Evolutionary conservation across 2,329 filamentous ascomycete species (phyloP).

Genomic region (Talaromyces sp.): DNA sequence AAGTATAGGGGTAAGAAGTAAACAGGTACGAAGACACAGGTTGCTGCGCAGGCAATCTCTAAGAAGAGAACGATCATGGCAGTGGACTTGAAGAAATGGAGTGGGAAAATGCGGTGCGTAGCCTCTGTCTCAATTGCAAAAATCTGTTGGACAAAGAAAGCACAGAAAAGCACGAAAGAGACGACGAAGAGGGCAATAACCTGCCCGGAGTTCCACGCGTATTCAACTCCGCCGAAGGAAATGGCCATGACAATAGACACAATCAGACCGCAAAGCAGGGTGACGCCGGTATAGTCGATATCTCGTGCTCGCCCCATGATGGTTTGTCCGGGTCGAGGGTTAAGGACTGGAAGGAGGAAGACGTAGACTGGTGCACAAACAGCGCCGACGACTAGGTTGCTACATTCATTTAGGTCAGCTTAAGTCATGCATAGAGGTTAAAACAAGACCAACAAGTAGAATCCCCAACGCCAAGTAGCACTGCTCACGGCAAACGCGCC

Average conservation of each 20-base stretch:
- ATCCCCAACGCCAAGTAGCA: not conserved
- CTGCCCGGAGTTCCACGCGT: slow-evolving; percentile 44
- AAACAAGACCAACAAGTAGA: not conserved
- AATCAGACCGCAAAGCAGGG: too few relatives aligned
- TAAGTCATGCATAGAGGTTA: too few relatives aligned
- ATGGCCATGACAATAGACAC: slow-evolving; percentile 44
- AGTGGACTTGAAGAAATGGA: not conserved
- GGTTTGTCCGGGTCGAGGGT: too few relatives aligned
- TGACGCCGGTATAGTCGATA: too few relatives aligned
- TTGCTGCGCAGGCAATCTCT: not conserved
- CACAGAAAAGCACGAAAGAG: slow-evolving; percentile 40
- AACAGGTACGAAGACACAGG: not conserved
- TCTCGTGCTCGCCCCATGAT: too few relatives aligned
- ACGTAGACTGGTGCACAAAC: not conserved
- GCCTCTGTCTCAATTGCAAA: not conserved
- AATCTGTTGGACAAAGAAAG: slow-evolving; percentile 47
- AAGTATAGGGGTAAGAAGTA: not conserved
- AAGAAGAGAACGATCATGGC: not conserved
- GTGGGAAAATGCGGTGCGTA: not conserved
- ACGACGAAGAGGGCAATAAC: slow-evolving; percentile 50
- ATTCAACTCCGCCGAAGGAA: slow-evolving; percentile 49
- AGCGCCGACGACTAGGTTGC: not conserved
- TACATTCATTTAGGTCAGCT: not conserved
- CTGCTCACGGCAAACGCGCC: not conserved
- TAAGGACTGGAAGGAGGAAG: slow-evolving; percentile 17